Percentiles rank a stretch among this genome's conserved stretches.
Evolutionary conservation across 2,329 filamentous ascomycete genomes (phyloP).

Genomic region (Penicillium sp.): DNA sequence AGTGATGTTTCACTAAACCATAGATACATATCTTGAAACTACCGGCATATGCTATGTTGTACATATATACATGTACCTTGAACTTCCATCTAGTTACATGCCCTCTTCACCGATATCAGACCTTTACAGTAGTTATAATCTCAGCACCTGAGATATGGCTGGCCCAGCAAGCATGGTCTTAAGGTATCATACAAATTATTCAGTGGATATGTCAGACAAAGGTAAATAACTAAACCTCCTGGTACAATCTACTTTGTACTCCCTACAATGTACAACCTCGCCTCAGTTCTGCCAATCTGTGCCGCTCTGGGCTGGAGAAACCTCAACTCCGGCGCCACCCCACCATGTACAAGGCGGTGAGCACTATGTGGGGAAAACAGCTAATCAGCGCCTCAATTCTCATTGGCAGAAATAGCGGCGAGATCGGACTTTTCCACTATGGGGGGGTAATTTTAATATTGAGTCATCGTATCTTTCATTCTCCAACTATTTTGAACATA

Average conservation of each 20-base stretch:
- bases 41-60: not conserved
- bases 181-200: not conserved
- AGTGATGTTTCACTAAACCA: not conserved
- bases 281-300: not conserved
- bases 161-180: not conserved
- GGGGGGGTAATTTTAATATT: constrained; percentile 14
- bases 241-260: not conserved
- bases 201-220: not conserved
- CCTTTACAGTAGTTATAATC: not conserved
- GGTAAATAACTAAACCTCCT: not conserved
- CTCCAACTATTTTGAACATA: constrained; percentile 16
- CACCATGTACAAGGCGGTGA: constrained; percentile 15
- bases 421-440: constrained; percentile 33
- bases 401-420: constrained; percentile 19
- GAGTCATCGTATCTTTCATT: constrained; percentile 27
- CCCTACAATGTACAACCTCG: not conserved
- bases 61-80: not conserved
- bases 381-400: constrained; percentile 18
- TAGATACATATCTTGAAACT: not conserved
- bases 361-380: constrained; percentile 15
- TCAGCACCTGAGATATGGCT: not conserved
- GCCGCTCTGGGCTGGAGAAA: not conserved
- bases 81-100: not conserved
- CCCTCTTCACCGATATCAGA: not conserved
- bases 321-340: constrained; percentile 1